These are phyloP conservation scores for Silene noctiflora DNA, from an alignment of 179 eudicot genomes.

Conservation along the genomic window DNA sequence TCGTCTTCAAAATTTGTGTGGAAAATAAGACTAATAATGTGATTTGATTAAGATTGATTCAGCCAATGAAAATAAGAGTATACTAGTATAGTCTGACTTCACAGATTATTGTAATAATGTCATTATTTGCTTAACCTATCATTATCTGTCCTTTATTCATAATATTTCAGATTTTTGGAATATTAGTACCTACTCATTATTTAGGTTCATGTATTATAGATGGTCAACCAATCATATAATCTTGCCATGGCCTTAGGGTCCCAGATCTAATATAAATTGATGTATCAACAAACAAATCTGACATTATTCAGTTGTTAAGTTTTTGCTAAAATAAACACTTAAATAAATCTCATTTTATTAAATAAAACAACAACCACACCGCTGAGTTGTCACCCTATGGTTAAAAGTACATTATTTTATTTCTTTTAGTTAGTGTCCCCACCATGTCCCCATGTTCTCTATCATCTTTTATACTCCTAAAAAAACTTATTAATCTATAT, in stretches of 20 bases:
- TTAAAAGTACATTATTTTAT: no score
- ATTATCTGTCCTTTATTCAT: conserved; percentile 15
- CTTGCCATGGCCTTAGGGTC: not conserved
- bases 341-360: no score
- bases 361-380: no score
- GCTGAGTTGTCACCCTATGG: no score
- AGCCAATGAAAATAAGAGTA: not conserved
- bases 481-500: no score
- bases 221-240: conserved; percentile 17
- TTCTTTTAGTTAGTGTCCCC: no score
- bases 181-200: conserved; percentile 15
- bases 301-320: not conserved
- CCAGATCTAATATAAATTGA: conserved; percentile 24
- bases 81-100: conserved; percentile 2
- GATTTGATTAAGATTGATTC: not conserved
- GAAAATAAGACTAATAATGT: not conserved
- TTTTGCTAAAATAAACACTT: not conserved
- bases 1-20: no score
- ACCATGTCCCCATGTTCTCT: no score
- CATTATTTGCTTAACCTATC: conserved; percentile 10
- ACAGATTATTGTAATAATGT: conserved; percentile 12
- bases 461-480: no score
- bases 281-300: conserved; percentile 21
- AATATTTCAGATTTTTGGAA: conserved; percentile 11
- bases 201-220: not conserved